Evolutionary conservation across 345 rosid species (phyloP), one percentile per base, ranked within the genome.

Genomic region (Salix purpurea): DNA sequence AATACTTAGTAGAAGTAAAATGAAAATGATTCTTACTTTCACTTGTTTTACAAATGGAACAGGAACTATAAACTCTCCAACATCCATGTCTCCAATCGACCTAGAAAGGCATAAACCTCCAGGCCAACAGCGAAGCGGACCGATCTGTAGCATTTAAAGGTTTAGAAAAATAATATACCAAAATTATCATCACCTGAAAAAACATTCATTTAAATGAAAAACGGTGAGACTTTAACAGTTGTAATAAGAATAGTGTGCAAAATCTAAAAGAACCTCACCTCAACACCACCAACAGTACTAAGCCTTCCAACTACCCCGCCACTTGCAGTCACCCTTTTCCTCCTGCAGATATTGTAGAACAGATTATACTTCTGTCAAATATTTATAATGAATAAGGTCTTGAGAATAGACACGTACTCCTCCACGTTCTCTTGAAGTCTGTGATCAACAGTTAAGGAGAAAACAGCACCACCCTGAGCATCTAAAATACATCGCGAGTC

Each of bases 241-340:
- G 61, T 46, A 44, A 42, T 26, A 3, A 13, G 65, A 73, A 68
- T 61, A 62, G 4, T 19, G 67, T 50, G 56, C 18, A 77, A 36
- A 50, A 54, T 64, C 26, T 42, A 13, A 61, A 72, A 62, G 69
- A 40, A 67, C 65, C 76, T 66, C 24, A 92, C 98, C 97, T 89
- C 91, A 62, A 87, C 85, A 71, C 98, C 98, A 78, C 95, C 97
- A 64, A 80, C 87, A 71, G 89, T 90, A 85, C 89, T 89, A 69
- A 94, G 97, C 88, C 97, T 90, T 50, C 98, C 95, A 72, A 94
- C 98, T 87, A 92, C 98, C 67, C 97, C 98, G n/a, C 98, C 98
- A 79, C 98, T 92, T 67, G 95, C 98, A 75, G 94, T 86, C 70
- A 94, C 96, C 3, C 97, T 87, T 77, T 92, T 92, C 79, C 97